Percentiles rank a stretch among this genome's conserved stretches.
phyloP scores from a whole-genome alignment of 179 eudicot species.

The Heliamphora pulchella region DNA sequence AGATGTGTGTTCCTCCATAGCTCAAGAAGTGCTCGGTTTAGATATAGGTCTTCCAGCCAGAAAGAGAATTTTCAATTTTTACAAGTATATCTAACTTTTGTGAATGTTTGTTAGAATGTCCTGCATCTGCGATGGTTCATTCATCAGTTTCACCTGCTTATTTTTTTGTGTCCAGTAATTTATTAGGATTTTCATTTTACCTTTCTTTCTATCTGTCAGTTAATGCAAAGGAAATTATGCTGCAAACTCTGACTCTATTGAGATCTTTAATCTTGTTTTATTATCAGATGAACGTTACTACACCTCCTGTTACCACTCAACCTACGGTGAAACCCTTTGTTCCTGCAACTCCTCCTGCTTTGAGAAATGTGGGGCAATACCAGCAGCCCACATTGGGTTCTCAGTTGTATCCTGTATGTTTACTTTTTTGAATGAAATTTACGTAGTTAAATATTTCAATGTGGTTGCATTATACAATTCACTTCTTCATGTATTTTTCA shows the following conservation, averaged over 20 bases:
- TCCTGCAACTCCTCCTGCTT: slow-evolving; percentile 56
- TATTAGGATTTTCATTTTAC: neutral
- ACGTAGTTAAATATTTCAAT: neutral
- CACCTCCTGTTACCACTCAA: slow-evolving; percentile 51
- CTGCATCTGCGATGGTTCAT: neutral
- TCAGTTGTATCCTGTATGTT: slow-evolving; percentile 73
- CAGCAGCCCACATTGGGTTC: slow-evolving; percentile 86
- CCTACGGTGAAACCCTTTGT: slow-evolving; percentile 64
- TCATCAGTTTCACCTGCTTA: neutral
- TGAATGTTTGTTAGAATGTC: neutral
- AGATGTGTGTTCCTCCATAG: neutral
- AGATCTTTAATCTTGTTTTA: neutral
- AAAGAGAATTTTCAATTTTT: neutral
- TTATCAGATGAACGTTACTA: slow-evolving; percentile 48
- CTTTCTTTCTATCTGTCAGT: neutral
- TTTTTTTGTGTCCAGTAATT: no score
- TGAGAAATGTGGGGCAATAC: slow-evolving; percentile 78
- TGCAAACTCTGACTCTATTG: slow-evolving; percentile 9
- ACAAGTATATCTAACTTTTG: neutral
- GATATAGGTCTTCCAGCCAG: neutral
- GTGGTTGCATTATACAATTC: neutral
- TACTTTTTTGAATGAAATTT: neutral
- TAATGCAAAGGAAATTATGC: slow-evolving; percentile 3
- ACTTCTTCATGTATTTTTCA: slow-evolving; percentile 23
- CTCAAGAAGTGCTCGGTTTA: neutral